phyloP scores from a whole-genome alignment of 2,329 filamentous ascomycete genomes.

The Clarireedia homoeocarpa region DNA sequence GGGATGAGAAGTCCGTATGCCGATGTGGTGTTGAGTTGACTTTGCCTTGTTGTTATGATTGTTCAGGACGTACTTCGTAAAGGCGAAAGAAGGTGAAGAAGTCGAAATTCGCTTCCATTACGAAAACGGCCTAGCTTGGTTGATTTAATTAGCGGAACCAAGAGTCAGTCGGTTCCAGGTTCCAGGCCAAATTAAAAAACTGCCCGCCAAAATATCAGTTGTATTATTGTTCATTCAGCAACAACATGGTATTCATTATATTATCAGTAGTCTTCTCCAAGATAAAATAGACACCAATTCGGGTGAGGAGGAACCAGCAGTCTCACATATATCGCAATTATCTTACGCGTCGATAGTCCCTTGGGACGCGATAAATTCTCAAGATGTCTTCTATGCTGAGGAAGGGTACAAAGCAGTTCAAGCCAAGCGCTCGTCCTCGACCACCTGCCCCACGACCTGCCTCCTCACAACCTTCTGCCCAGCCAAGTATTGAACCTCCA shows the following conservation, averaged over 20 bases:
- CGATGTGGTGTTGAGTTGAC: background rate
- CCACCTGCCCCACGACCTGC: slow-evolving; percentile 38
- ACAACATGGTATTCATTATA: background rate
- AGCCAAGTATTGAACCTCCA: slow-evolving; percentile 34
- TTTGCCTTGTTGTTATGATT: slow-evolving; percentile 11
- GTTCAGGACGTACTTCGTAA: background rate
- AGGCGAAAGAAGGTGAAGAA: slow-evolving; percentile 2
- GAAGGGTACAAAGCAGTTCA: slow-evolving; percentile 36
- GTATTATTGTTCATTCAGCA: background rate
- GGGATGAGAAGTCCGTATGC: background rate
- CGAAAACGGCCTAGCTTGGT: background rate
- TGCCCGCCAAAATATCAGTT: background rate
- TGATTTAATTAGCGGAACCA: background rate
- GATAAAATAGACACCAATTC: too few relatives aligned
- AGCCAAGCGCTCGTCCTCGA: slow-evolving; percentile 58
- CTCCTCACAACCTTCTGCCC: slow-evolving; percentile 31
- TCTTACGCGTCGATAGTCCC: too few relatives aligned
- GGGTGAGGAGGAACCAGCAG: too few relatives aligned
- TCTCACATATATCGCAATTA: too few relatives aligned
- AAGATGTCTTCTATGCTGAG: slow-evolving; percentile 11
- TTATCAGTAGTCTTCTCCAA: background rate
- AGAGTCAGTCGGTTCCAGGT: background rate
- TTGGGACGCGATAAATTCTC: background rate
- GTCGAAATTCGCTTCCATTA: background rate
- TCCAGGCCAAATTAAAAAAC: background rate